Evolutionary conservation across 306 rosid genomes (phyloP).

Genomic region (Vachellia collinsii): DNA sequence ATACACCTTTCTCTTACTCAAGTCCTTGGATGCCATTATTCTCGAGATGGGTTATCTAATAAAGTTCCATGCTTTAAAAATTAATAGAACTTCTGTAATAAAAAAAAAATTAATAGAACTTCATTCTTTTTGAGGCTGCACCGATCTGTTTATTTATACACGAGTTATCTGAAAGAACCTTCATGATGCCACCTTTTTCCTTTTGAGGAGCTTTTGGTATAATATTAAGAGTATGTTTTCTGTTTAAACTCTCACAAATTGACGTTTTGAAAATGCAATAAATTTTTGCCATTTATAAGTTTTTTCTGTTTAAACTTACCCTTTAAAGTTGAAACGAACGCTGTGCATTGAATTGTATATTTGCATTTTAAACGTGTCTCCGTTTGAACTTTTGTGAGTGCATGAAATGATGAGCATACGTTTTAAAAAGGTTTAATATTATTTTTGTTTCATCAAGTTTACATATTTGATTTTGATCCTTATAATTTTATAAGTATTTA

Average conservation of each 20-base stretch:
- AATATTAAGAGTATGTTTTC: background rate
- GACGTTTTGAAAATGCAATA: no score
- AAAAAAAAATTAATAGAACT: background rate
- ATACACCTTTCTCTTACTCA: background rate
- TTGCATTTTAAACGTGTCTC: no score
- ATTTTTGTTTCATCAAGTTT: no score
- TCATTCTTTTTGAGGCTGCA: no score
- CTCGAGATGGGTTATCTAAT: background rate
- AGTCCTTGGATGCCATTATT: background rate
- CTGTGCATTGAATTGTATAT: background rate
- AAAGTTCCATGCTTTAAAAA: background rate
- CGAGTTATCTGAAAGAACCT: background rate
- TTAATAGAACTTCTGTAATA: background rate
- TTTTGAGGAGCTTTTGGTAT: background rate
- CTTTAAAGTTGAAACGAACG: background rate
- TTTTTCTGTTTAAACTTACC: background rate
- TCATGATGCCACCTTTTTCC: background rate
- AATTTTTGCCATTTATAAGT: no score
- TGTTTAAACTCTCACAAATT: background rate
- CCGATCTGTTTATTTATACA: no score
- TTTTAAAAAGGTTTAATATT: no score
- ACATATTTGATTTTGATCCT: no score
- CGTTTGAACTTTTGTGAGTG: no score
- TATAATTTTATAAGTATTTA: no score
- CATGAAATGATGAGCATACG: no score